Base-by-base conservation (phyloP, 2,329 filamentous ascomycete species). In the Hypoxylon sp. region DNA sequence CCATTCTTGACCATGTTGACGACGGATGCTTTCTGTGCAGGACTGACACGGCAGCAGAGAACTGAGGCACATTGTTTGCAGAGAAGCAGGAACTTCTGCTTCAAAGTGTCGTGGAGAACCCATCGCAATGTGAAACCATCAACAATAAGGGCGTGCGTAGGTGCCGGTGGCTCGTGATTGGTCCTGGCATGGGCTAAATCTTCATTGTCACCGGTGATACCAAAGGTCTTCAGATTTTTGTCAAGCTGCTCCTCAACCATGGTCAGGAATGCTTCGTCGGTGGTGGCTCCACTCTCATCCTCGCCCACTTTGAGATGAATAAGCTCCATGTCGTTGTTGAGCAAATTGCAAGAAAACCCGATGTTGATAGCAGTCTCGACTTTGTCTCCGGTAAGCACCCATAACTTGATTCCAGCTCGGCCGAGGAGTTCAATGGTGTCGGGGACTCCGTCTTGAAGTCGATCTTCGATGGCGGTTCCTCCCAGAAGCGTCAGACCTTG, bases 351-450 rank as follows among this genome's bases (percentile, higher is more conserved):
- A 7, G 95, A 99, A 73, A 97, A 99, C 2, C 94, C 94, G 68
- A 99, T 99, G 75, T 99, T 99, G 84, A 99, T 99, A 50, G 95
- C 94, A 16, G 94, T 99, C 74, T 99, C 94, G 21, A 97, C 93
- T 73, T 97, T 99, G 79, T 99, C 94, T 58, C 95, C 94, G 11
- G 94, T 99, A 59, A 99, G 77, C 44, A 99, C 94, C 94, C 94
- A 99, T 5, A 99, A 83, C 73, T 99, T 99, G 73, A 99, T 97
- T 69, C 95, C 95, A 44, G 94, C 94, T 66, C 91, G 85, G 20
- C 88, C 93, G 42, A 99, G 84, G 32, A 99, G 76, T 40, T 88
- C 89, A 64, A 99, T 99, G 0, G 94, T 93, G 68, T 97, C 94
- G 5, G 94, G 94, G 3, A 99, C 94, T 51, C 93, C 94, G 63